Evolutionary conservation across 169 alveolate genomes (phyloP), one percentile per base, ranked within the genome.

Genomic region (Plasmodium coatneyi): DNA sequence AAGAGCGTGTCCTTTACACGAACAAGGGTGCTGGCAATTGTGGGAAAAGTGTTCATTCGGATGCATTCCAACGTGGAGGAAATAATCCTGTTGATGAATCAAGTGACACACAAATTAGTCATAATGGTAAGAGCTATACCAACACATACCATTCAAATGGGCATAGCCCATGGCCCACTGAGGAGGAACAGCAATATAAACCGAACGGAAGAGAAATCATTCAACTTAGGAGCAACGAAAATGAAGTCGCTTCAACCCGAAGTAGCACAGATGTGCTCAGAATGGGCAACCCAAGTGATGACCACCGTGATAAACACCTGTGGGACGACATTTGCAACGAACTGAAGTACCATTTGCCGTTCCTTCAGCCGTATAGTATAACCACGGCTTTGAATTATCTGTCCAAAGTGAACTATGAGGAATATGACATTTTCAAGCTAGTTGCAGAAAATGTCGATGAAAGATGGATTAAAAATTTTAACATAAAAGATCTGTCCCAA

Each of bases 401-500:
- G 49, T 91, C 95, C 28, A 91, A 91, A 91, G 56, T 91, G 52
- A 91, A 91, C 82, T 91, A 91, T 81, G 84, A 91, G 22, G 95
- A 91, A 70, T 91, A 91, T 30, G 30, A 70, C 70, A 91, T 91
- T 80, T 91, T 80, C 34, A 91, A 91, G 74, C 72, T 91, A 49
- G 52, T 91, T 46, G 95, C 95, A 25, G 86, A 91, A 56, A 49
- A 80, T 30, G 41, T 91, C 30, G 95, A 91, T 32, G 95, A 80
- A 66, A 91, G 95, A 49, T 91, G 95, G 95, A 25, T 91, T 36
- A 91, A 91, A 49, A 91, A 91, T 80, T 91, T 91, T 91, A 91
- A 91, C 60, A 81, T 91, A 80, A 91, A 91, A 41, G 95, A 91
- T 80, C 83, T 91, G 36, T 70, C 92, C 19, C 56, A 46, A 91